These are phyloP conservation scores for Cercospora zeina DNA, from an alignment of 2,329 filamentous ascomycete species.

Conservation along the genomic window DNA sequence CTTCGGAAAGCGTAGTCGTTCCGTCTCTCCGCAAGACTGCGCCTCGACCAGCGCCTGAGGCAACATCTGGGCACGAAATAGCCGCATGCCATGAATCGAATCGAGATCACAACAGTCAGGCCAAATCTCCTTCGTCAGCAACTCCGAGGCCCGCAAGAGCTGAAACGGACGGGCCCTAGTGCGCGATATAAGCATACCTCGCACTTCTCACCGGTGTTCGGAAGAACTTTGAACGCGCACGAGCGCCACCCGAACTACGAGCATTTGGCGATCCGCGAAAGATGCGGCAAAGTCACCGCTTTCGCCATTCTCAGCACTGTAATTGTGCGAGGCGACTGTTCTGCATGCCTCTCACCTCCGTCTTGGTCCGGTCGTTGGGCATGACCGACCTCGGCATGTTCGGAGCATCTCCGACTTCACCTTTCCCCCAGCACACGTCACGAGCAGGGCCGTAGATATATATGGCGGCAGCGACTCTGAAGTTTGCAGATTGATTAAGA, in stretches of 20 bases:
- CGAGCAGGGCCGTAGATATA: background rate
- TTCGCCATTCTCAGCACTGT: slow-evolving; percentile 3
- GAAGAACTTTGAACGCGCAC: slow-evolving; percentile 8
- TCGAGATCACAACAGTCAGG: background rate
- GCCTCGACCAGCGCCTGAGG: too few species aligned
- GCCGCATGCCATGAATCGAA: background rate
- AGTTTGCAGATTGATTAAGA: background rate
- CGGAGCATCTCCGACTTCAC: slow-evolving; percentile 18
- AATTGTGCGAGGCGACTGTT: background rate
- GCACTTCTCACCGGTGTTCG: slow-evolving; percentile 13
- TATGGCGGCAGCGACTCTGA: background rate
- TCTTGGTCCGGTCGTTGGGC: background rate
- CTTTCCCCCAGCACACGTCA: background rate
- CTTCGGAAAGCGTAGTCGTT: background rate
- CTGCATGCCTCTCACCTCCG: background rate
- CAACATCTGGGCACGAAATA: background rate
- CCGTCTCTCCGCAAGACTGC: too few species aligned
- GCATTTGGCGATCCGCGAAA: background rate
- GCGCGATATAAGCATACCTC: slow-evolving; percentile 2
- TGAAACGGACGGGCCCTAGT: background rate
- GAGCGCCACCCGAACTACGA: slow-evolving; percentile 3
- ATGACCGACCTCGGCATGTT: slow-evolving; percentile 1
- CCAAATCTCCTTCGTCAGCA: background rate
- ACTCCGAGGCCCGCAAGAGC: background rate
- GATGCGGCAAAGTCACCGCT: background rate